Evolutionary conservation across 2,329 filamentous ascomycete genomes (phyloP).

Genomic region (Metarhizium guizhouense): DNA sequence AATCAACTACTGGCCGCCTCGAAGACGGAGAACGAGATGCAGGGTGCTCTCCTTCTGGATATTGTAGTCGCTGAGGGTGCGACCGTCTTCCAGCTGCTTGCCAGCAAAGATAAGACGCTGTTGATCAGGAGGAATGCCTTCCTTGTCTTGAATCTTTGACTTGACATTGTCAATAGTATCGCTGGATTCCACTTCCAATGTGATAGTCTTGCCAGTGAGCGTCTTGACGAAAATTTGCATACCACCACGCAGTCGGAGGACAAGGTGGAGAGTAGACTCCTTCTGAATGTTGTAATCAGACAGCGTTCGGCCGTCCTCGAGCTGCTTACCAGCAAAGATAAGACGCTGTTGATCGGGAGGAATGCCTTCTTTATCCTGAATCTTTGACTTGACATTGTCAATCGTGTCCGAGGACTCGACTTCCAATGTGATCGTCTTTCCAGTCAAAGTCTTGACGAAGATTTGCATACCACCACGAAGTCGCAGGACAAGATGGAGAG

Average conservation of each 20-base stretch:
- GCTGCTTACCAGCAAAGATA: slow-evolving; percentile 88
- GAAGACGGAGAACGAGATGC: slow-evolving; percentile 81
- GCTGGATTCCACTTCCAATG: slow-evolving; percentile 77
- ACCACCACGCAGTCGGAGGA: slow-evolving; percentile 73
- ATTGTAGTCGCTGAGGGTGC: slow-evolving; percentile 87
- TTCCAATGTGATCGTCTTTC: slow-evolving; percentile 91
- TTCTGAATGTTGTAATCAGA: slow-evolving; percentile 97
- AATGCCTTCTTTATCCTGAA: slow-evolving; percentile 88
- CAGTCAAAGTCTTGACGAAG: slow-evolving; percentile 79
- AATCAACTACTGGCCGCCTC: slow-evolving; percentile 52
- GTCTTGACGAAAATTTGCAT: slow-evolving; percentile 75
- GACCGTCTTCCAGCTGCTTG: slow-evolving; percentile 92
- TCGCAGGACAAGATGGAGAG: slow-evolving; percentile 76
- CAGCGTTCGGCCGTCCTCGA: slow-evolving; percentile 85
- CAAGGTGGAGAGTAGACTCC: slow-evolving; percentile 73
- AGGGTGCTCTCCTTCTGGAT: slow-evolving; percentile 91
- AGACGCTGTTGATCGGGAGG: slow-evolving; percentile 90
- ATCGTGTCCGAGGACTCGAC: slow-evolving; percentile 86
- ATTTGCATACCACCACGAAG: slow-evolving; percentile 88
- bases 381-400: slow-evolving; percentile 91
- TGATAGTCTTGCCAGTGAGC: slow-evolving; percentile 91
- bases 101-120: slow-evolving; percentile 94
- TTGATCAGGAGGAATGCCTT: slow-evolving; percentile 93
- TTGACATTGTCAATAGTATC: slow-evolving; percentile 97
- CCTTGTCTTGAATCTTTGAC: slow-evolving; percentile 97